Percentiles rank a stretch among this genome's conserved stretches.
phyloP scores from a whole-genome alignment of 371 early-diverging fungal species.

The Chytridium lagenaria region DNA sequence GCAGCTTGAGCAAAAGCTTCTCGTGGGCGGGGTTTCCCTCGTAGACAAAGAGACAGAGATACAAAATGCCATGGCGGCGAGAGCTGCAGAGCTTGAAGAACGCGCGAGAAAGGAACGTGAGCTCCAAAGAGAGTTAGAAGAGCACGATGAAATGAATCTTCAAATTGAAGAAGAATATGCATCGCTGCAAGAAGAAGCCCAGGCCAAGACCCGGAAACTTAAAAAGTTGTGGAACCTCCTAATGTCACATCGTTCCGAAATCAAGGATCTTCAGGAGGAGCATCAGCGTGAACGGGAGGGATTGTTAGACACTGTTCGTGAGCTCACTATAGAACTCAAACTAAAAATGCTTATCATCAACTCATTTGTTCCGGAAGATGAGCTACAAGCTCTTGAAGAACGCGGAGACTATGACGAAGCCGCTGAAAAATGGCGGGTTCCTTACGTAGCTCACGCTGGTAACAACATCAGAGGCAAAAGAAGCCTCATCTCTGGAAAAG shows the following conservation, averaged over 20 bases:
- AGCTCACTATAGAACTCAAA: conserved; percentile 59
- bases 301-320: conserved; percentile 61
- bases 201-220: conserved; percentile 61
- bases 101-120: conserved; percentile 51
- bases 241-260: conserved; percentile 56
- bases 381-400: conserved; percentile 52
- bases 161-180: conserved; percentile 65
- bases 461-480: conserved; percentile 62
- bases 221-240: conserved; percentile 60
- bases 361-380: conserved; percentile 56
- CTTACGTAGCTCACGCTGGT: conserved; percentile 59
- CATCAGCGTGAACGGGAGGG: conserved; percentile 63
- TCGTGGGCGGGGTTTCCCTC: conserved; percentile 58
- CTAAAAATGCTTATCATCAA: conserved; percentile 51
- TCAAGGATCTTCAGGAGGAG: conserved; percentile 62
- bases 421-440: conserved; percentile 62
- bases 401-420: conserved; percentile 60
- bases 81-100: conserved; percentile 58
- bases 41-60: conserved; percentile 50
- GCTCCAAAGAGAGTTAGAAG: conserved; percentile 55
- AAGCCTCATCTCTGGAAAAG: conserved; percentile 46
- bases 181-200: conserved; percentile 63
- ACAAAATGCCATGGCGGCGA: conserved; percentile 46
- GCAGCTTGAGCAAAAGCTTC: conserved; percentile 56
- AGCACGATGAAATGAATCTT: conserved; percentile 56